Evolutionary conservation across 2,329 filamentous ascomycete species (phyloP).

Genomic region (Tolypocladium sp.): DNA sequence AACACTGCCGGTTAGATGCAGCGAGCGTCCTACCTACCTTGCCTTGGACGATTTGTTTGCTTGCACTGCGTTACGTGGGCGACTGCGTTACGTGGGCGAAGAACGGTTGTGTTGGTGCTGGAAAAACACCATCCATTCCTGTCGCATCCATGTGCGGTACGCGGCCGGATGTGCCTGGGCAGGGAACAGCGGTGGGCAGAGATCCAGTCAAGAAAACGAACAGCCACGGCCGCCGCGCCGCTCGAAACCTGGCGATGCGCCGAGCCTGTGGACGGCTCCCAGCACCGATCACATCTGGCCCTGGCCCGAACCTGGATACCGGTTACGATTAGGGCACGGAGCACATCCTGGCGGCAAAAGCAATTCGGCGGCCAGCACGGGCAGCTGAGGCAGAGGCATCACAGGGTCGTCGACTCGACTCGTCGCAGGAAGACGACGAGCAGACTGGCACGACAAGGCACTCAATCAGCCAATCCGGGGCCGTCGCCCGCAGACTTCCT

Average conservation of each 20-base stretch:
- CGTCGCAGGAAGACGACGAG: too few species aligned
- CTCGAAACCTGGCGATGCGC: neutral
- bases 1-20: neutral
- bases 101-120: neutral
- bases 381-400: neutral
- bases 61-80: neutral
- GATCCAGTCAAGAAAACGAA: neutral
- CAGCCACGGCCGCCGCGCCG: neutral
- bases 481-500: too few species aligned
- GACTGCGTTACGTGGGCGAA: neutral
- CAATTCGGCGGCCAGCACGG: neutral
- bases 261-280: neutral
- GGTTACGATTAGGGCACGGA: neutral
- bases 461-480: neutral
- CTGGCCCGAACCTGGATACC: neutral
- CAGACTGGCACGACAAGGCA: neutral
- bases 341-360: neutral
- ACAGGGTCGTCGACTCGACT: neutral
- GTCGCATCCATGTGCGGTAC: neutral
- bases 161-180: neutral
- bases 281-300: neutral
- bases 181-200: neutral
- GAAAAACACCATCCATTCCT: neutral
- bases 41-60: neutral
- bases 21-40: neutral